Percentiles rank a stretch among this genome's conserved stretches.
Conservation (phyloP, 164 flowering plant species). For the Vitis amurensis region DNA sequence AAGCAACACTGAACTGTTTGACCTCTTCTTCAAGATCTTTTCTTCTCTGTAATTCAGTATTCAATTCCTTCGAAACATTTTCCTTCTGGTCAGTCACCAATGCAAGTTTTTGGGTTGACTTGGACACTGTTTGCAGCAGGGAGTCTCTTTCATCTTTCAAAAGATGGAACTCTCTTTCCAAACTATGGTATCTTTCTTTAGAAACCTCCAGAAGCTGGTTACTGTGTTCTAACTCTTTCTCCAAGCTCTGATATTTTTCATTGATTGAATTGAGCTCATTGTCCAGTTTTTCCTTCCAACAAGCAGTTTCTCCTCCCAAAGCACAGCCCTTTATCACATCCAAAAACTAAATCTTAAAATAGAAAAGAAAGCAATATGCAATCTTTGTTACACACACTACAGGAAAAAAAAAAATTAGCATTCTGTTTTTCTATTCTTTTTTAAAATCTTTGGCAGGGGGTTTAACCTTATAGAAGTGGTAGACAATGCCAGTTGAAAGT, state of each 20-base stretch:
- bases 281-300: slow-evolving; percentile 48
- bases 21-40: slow-evolving; percentile 63
- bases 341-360: slow-evolving; percentile 23
- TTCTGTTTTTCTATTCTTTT: too few species aligned
- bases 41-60: slow-evolving; percentile 49
- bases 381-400: neutral
- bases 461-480: too few species aligned
- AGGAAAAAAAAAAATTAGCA: neutral
- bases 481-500: too few species aligned
- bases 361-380: neutral
- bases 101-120: slow-evolving; percentile 46
- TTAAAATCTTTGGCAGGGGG: too few species aligned
- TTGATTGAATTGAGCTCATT: slow-evolving; percentile 46
- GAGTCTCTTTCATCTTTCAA: slow-evolving; percentile 63
- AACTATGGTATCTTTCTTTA: slow-evolving; percentile 43
- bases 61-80: slow-evolving; percentile 45
- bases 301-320: slow-evolving; percentile 40
- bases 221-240: slow-evolving; percentile 38
- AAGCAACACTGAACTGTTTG: slow-evolving; percentile 55
- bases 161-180: slow-evolving; percentile 59
- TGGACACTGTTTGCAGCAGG: slow-evolving; percentile 38
- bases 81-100: slow-evolving; percentile 48
- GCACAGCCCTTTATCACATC: slow-evolving; percentile 50
- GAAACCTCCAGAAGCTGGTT: slow-evolving; percentile 52
- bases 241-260: slow-evolving; percentile 48